Conservation (phyloP, 2,329 filamentous ascomycete species). For the Plenodomus lindquistii region DNA sequence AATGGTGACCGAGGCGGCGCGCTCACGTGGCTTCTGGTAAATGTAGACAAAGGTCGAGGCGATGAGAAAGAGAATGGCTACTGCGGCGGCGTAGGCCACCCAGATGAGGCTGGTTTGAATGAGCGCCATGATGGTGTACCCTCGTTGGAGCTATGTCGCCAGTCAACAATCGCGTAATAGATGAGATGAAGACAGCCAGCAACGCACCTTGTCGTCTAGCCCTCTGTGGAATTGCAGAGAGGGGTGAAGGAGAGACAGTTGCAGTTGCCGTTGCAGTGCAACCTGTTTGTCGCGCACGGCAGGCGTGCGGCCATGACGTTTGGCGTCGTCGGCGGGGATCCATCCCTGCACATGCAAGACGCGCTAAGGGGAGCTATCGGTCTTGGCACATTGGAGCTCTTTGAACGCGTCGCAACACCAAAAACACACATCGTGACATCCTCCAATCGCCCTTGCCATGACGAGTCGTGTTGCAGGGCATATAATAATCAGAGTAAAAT, state of each 20-base stretch:
- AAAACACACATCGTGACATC: constrained; percentile 8
- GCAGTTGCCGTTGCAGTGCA: too few relatives aligned
- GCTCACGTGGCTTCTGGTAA: constrained; percentile 87
- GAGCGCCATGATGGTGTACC: constrained; percentile 59
- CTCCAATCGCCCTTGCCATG: constrained; percentile 14
- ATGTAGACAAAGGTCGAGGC: constrained; percentile 85
- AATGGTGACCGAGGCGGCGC: constrained; percentile 77
- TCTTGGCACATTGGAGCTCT: constrained; percentile 16
- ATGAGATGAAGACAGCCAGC: too few relatives aligned
- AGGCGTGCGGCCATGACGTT: too few relatives aligned
- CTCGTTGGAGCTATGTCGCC: neutral
- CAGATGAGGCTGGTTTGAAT: constrained; percentile 92
- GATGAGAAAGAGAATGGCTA: constrained; percentile 74
- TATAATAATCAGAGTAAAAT: constrained; percentile 55
- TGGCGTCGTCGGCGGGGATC: too few relatives aligned
- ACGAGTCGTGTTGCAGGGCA: constrained; percentile 10
- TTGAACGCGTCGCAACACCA: constrained; percentile 22
- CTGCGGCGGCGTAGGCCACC: constrained; percentile 85
- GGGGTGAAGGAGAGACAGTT: too few relatives aligned
- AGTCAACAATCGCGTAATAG: neutral
- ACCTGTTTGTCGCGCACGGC: too few relatives aligned
- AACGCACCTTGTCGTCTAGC: too few relatives aligned
- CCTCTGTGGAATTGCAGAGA: too few relatives aligned
- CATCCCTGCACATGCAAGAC: neutral
- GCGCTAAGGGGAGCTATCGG: neutral